These are phyloP conservation scores for Clonostachys rhizophaga DNA, from an alignment of 2,329 filamentous ascomycete species.

Conservation along the genomic window DNA sequence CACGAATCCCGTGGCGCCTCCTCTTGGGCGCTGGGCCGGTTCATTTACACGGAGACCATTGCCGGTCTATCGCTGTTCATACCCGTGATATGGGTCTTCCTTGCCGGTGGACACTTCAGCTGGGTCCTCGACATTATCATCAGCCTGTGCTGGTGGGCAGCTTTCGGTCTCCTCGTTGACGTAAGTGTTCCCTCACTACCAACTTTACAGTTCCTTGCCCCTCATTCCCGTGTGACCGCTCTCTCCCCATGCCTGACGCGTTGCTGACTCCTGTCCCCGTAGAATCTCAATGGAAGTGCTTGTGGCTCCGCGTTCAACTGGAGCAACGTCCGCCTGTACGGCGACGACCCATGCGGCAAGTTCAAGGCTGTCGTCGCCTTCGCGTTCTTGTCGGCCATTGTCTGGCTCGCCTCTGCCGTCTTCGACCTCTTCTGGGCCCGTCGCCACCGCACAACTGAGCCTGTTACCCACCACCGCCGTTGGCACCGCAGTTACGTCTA, in stretches of 20 bases:
- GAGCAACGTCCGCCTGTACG: slow-evolving; percentile 43
- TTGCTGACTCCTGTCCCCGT: background rate
- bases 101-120: slow-evolving; percentile 62
- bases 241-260: background rate
- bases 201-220: background rate
- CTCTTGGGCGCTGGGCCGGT: slow-evolving; percentile 53
- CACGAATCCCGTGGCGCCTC: slow-evolving; percentile 36
- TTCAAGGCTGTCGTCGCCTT: slow-evolving; percentile 72
- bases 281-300: slow-evolving; percentile 32
- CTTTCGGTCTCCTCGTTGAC: slow-evolving; percentile 62
- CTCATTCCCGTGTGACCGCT: background rate
- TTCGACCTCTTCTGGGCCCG: slow-evolving; percentile 52
- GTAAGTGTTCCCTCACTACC: slow-evolving; percentile 30
- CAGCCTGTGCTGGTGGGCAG: slow-evolving; percentile 65
- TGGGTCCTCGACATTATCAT: slow-evolving; percentile 69
- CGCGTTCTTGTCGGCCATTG: slow-evolving; percentile 63
- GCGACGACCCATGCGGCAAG: slow-evolving; percentile 53
- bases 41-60: slow-evolving; percentile 72
- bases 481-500: slow-evolving; percentile 41
- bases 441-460: slow-evolving; percentile 26
- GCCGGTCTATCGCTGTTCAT: slow-evolving; percentile 65
- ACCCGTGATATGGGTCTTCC: slow-evolving; percentile 68
- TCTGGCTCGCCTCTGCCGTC: slow-evolving; percentile 63
- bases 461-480: slow-evolving; percentile 20
- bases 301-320: slow-evolving; percentile 59